These are phyloP conservation scores for Penicillium aurantiogriseum DNA, from an alignment of 2,329 filamentous ascomycete genomes.

Conservation along the genomic window DNA sequence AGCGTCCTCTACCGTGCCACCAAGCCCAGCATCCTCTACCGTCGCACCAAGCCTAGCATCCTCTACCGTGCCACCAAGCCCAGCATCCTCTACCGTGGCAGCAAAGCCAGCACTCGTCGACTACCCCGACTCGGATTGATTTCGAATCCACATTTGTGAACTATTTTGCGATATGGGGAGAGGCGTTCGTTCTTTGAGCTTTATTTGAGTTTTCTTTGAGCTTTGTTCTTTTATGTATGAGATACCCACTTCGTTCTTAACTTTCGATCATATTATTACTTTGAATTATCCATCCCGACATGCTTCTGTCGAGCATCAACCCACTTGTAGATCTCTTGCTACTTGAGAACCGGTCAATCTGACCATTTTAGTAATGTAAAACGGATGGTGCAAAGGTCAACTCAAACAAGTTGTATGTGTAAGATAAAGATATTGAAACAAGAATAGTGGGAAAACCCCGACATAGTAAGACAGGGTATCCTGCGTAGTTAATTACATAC, in stretches of 20 bases:
- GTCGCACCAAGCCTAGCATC: conserved; percentile 13
- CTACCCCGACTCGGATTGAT: conserved; percentile 61
- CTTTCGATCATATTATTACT: not conserved
- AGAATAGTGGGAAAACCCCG: conserved; percentile 13
- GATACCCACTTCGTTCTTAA: conserved; percentile 6
- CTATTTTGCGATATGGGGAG: not conserved
- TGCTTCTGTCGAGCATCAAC: not conserved
- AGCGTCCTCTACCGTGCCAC: conserved; percentile 6
- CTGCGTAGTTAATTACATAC: conserved; percentile 27
- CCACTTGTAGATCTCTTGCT: not conserved
- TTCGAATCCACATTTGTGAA: not conserved
- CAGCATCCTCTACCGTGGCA: too few relatives aligned
- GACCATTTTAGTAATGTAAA: not conserved
- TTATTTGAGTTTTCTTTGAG: not conserved
- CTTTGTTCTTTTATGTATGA: not conserved
- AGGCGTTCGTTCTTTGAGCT: not conserved
- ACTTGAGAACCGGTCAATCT: not conserved
- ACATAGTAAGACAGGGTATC: conserved; percentile 24
- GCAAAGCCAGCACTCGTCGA: conserved; percentile 22
- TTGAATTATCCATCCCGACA: not conserved
- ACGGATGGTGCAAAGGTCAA: not conserved
- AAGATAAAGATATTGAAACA: conserved; percentile 23
- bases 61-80: too few relatives aligned
- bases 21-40: too few relatives aligned
- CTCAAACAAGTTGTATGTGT: conserved; percentile 2